Percentiles rank a stretch among this genome's conserved stretches.
Conservation (phyloP, 768 basidiomycete genomes). For the Cystobasidium onofrii region DNA sequence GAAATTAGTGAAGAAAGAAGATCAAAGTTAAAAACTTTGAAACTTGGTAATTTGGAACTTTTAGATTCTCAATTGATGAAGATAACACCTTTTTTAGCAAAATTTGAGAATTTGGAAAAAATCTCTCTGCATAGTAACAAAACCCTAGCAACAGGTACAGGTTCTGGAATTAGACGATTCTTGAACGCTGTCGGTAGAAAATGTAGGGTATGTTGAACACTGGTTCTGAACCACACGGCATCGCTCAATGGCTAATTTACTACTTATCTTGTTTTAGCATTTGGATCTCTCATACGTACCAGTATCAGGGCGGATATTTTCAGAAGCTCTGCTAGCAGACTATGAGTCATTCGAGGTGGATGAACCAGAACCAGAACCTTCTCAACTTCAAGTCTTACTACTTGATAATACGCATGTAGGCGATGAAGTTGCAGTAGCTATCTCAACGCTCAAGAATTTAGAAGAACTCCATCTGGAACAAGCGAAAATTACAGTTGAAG, state of each 20-base stretch:
- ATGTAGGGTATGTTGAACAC: constrained; percentile 24
- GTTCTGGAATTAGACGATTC: constrained; percentile 30
- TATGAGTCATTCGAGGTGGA: constrained; percentile 7
- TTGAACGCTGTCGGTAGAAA: constrained; percentile 29
- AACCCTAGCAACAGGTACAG: constrained; percentile 22
- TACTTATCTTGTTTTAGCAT: background rate
- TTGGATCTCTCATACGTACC: background rate
- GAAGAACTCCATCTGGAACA: constrained; percentile 38
- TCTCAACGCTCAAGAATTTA: constrained; percentile 33
- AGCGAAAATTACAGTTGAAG: constrained; percentile 36
- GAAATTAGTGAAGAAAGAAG: constrained; percentile 12
- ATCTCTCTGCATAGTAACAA: constrained; percentile 33
- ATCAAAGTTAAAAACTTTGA: constrained; percentile 31
- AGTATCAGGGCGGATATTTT: constrained; percentile 31
- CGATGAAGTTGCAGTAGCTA: constrained; percentile 25
- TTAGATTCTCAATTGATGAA: constrained; percentile 34
- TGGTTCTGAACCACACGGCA: too few species aligned
- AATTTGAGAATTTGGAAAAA: constrained; percentile 34
- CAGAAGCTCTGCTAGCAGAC: background rate
- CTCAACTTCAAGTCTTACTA: constrained; percentile 34
- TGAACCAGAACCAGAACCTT: background rate
- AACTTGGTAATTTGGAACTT: constrained; percentile 37
- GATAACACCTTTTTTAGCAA: constrained; percentile 34
- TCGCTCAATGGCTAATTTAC: background rate
- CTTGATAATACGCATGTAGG: constrained; percentile 36